Evolutionary conservation across 1,284 basidiomycete species (phyloP).

Genomic region (Puccinia sorghi): DNA sequence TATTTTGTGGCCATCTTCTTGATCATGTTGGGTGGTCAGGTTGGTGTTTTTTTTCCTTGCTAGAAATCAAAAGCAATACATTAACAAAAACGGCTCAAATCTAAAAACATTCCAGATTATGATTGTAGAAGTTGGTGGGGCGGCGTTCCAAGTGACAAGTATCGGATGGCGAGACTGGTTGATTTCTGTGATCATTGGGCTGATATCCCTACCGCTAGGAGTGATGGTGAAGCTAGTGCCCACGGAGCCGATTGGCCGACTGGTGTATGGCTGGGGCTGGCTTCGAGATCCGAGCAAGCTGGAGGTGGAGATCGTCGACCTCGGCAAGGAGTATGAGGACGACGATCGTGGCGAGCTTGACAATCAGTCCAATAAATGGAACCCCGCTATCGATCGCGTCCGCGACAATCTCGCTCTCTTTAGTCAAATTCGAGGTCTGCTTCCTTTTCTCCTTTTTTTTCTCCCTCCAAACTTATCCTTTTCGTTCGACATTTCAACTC

Average conservation of each 20-base stretch:
- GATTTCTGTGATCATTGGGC: slow-evolving; percentile 81
- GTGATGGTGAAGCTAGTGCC: slow-evolving; percentile 78
- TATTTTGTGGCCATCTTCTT: slow-evolving; percentile 51
- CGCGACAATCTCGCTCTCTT: slow-evolving; percentile 82
- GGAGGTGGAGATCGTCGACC: slow-evolving; percentile 67
- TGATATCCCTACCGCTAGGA: slow-evolving; percentile 84
- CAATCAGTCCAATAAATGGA: slow-evolving; percentile 45
- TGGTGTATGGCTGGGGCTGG: slow-evolving; percentile 69
- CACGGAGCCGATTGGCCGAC: slow-evolving; percentile 72
- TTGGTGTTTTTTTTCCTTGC: slow-evolving; percentile 9
- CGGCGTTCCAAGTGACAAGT: slow-evolving; percentile 67
- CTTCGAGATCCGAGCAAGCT: slow-evolving; percentile 70
- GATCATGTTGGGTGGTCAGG: slow-evolving; percentile 50
- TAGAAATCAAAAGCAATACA: too few relatives aligned
- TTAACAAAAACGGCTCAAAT: too few relatives aligned
- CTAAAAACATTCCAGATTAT: slow-evolving; percentile 39
- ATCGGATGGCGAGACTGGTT: slow-evolving; percentile 86
- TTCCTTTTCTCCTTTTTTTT: slow-evolving; percentile 52
- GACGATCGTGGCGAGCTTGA: background rate
- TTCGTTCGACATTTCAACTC: background rate
- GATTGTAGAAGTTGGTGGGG: slow-evolving; percentile 52
- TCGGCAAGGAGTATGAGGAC: slow-evolving; percentile 66
- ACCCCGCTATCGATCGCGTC: slow-evolving; percentile 66
- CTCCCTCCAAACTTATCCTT: slow-evolving; percentile 47
- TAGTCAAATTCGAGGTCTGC: slow-evolving; percentile 68